These are phyloP conservation scores for Penicillium palitans DNA, from an alignment of 2,329 filamentous ascomycete species.

Conservation along the genomic window DNA sequence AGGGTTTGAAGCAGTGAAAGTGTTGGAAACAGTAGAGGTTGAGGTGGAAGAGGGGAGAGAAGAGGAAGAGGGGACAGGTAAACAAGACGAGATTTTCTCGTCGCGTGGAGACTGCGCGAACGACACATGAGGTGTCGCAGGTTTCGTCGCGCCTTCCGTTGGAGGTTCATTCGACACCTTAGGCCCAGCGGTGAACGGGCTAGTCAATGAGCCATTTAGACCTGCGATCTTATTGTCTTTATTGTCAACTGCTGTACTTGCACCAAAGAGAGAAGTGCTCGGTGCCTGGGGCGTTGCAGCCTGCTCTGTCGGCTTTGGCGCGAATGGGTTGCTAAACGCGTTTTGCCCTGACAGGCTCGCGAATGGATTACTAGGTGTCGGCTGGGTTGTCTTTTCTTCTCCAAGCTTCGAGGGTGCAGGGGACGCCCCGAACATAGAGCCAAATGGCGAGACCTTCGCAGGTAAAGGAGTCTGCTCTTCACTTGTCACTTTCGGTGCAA, in stretches of 20 bases:
- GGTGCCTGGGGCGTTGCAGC: not conserved
- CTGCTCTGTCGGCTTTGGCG: slow-evolving; percentile 10
- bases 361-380: slow-evolving; percentile 6
- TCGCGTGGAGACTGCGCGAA: not conserved
- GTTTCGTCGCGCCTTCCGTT: not conserved
- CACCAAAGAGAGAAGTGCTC: not conserved
- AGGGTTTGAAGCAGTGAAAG: slow-evolving; percentile 7
- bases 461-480: slow-evolving; percentile 6
- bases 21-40: slow-evolving; percentile 3
- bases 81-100: not conserved
- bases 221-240: not conserved
- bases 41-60: not conserved
- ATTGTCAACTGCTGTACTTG: not conserved
- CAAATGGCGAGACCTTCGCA: slow-evolving; percentile 16
- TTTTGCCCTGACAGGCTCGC: slow-evolving; percentile 8
- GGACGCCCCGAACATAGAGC: slow-evolving; percentile 31
- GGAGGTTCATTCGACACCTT: not conserved
- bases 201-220: not conserved
- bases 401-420: slow-evolving; percentile 5
- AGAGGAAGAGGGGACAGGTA: slow-evolving; percentile 2
- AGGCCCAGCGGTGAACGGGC: not conserved
- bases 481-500: slow-evolving; percentile 11
- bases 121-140: not conserved
- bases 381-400: not conserved
- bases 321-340: slow-evolving; percentile 12